A percentile compares a stretch with the other conserved stretches of the same genome.
Evolutionary conservation across 2,329 filamentous ascomycete species (phyloP).

Genomic region (Chaetomiaceae sp.): DNA sequence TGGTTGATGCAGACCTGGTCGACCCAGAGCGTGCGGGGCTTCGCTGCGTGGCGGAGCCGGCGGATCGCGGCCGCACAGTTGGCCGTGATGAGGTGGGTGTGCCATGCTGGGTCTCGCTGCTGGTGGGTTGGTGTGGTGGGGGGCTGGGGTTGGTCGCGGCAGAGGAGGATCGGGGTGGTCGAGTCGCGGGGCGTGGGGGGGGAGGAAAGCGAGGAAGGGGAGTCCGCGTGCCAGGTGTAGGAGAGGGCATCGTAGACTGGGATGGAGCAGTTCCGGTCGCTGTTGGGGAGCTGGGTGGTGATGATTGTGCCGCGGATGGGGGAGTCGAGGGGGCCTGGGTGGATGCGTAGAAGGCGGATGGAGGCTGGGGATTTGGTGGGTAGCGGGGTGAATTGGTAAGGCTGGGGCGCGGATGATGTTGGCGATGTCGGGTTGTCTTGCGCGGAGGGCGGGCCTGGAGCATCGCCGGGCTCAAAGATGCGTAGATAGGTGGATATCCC

Average conservation of each 20-base stretch:
- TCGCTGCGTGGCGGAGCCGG: not conserved
- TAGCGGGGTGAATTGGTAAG: not conserved
- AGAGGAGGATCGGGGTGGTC: not conserved
- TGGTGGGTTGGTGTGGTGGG: not conserved
- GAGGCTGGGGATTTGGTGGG: not conserved
- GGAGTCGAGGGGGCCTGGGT: not conserved
- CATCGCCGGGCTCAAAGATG: no score
- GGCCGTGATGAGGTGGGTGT: not conserved
- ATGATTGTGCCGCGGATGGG: not conserved
- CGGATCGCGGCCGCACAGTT: not conserved
- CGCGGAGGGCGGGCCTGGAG: no score
- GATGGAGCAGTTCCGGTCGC: not conserved
- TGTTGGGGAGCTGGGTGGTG: no score
- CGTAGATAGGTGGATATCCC: not conserved
- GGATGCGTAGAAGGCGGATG: slow-evolving; percentile 1
- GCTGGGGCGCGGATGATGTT: not conserved
- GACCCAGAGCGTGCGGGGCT: not conserved
- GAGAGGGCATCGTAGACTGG: slow-evolving; percentile 1
- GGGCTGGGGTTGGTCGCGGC: not conserved
- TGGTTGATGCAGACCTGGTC: not conserved
- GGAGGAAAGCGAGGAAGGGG: no score
- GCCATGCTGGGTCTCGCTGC: not conserved
- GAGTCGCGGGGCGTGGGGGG: not conserved
- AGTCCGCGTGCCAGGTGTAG: not conserved
- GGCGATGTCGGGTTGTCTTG: not conserved